A percentile compares a stretch with the other conserved stretches of the same genome.
These are phyloP conservation scores for Candida golubevii DNA, from an alignment of 805 yeast species.

Conservation along the genomic window DNA sequence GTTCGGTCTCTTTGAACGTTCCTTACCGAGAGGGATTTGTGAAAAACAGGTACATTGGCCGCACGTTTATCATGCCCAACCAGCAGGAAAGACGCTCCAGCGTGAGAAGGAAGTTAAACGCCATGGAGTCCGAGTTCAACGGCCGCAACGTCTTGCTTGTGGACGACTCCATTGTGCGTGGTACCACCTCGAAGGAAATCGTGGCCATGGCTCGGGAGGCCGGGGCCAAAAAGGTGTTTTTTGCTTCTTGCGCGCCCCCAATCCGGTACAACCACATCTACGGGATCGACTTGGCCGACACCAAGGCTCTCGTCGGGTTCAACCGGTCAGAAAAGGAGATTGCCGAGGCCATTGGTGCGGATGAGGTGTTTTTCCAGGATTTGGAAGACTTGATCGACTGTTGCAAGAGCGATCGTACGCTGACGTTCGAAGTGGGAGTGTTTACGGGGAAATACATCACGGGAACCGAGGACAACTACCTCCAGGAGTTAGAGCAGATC, in stretches of 20 bases:
- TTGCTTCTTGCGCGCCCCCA: slow-evolving; percentile 98
- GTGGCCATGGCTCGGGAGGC: slow-evolving; percentile 99
- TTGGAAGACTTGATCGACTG: slow-evolving; percentile 79
- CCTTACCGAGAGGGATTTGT: slow-evolving; percentile 97
- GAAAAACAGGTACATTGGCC: slow-evolving; percentile 93
- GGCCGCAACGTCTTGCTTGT: slow-evolving; percentile 83
- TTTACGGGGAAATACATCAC: slow-evolving; percentile 93
- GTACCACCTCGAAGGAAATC: slow-evolving; percentile 94
- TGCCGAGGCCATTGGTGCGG: slow-evolving; percentile 80
- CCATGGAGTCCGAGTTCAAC: slow-evolving; percentile 89
- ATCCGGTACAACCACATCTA: slow-evolving; percentile 93
- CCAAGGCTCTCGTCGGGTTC: slow-evolving; percentile 88
- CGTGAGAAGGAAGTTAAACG: slow-evolving; percentile 91
- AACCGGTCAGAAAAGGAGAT: slow-evolving; percentile 71
- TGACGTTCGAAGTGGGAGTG: slow-evolving; percentile 90
- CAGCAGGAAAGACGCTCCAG: slow-evolving; percentile 91
- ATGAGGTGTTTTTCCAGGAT: slow-evolving; percentile 82
- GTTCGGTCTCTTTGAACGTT: slow-evolving; percentile 73
- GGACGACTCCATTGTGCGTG: slow-evolving; percentile 96
- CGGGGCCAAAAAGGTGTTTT: slow-evolving; percentile 91
- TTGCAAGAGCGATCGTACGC: slow-evolving; percentile 52
- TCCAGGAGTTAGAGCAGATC: slow-evolving; percentile 75
- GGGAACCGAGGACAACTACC: slow-evolving; percentile 82
- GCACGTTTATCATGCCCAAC: slow-evolving; percentile 98
- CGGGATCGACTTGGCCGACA: slow-evolving; percentile 96